Conservation (phyloP, 352 stramenopile species). For the Globisporangium orthogonon region DNA sequence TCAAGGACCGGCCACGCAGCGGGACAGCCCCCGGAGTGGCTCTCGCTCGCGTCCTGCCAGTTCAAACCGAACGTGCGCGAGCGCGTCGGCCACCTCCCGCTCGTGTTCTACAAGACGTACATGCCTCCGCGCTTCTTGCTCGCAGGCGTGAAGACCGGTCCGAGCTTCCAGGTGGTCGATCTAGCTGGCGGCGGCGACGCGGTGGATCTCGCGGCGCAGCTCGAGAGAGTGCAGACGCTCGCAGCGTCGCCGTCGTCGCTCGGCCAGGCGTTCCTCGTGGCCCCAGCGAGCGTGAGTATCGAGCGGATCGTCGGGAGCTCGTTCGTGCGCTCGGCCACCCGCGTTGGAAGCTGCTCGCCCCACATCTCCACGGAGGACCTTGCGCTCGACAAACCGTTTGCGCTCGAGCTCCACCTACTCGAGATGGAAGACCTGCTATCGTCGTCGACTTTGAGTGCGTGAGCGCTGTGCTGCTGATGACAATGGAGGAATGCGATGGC, state of each 20-base stretch:
- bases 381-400: constrained; percentile 29
- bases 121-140: constrained; percentile 79
- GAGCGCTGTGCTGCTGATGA: neutral
- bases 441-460: no score
- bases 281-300: constrained; percentile 38
- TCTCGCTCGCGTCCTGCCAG: constrained; percentile 16
- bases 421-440: neutral
- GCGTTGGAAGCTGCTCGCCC: constrained; percentile 38
- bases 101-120: constrained; percentile 75
- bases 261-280: constrained; percentile 25
- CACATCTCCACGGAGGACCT: constrained; percentile 62
- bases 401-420: constrained; percentile 36
- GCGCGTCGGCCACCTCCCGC: constrained; percentile 14
- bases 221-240: constrained; percentile 6
- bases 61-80: constrained; percentile 16
- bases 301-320: constrained; percentile 12
- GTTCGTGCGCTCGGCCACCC: constrained; percentile 1
- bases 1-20: constrained; percentile 11
- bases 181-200: constrained; percentile 26
- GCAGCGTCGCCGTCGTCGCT: neutral
- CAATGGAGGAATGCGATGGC: neutral
- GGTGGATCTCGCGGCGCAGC: constrained; percentile 1
- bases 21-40: neutral
- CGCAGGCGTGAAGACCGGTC: constrained; percentile 11
- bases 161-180: constrained; percentile 45